Base-by-base conservation (phyloP, 2,329 filamentous ascomycete species). In the Dothideomycetes sp. region DNA sequence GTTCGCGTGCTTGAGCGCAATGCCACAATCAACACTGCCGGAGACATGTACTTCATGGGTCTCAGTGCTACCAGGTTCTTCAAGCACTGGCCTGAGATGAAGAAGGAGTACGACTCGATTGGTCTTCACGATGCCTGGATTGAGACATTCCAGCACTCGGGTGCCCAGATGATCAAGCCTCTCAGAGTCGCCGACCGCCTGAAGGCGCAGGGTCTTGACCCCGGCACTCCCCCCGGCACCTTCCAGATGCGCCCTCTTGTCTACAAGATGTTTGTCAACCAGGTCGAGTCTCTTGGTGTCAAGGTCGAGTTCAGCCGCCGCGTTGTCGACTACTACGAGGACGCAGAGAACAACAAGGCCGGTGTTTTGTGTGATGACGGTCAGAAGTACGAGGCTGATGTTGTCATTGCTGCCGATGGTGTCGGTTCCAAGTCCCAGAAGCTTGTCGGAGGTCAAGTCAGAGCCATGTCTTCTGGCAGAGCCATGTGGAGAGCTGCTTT, bases 21-120 rank as follows among this genome's bases (percentile, higher is more conserved):
- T 43, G 52, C 59, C 11, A 58, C 62, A 32, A 71, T 72, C 54
- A 73, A 71, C 55, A 71, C 69, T 10, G 63, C 66, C 41, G 70
- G 70, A 71, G 73, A 76, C 55, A 75, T 74, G 69, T 74, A 73
- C 57, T 74, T 74, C 53, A 75, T 76, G 67, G 70, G 71, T 8
- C 62, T 75, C 16, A 71, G 68, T 33, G 71, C 71, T 16, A 74
- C 69, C 31, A 64, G 62, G 25, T 73, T 73, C 57, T 65, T 74
- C 53, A 69, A 68, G 53, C 68, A 73, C 45, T 74, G 70, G 70
- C 69, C 70, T 8, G 68, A 72, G 39, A 61, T 76, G 52, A 58
- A 61, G 28, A 56, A 62, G 35, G 69, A 74, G 47, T 74, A 70
- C 54, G 63, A 69, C 41, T 49, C 55, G 6, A 73, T 74, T 37